Evolutionary conservation across 495 filamentous ascomycete genomes (phyloP), one percentile per base, ranked within the genome.

Genomic region (Thermochaetoides thermophila): DNA sequence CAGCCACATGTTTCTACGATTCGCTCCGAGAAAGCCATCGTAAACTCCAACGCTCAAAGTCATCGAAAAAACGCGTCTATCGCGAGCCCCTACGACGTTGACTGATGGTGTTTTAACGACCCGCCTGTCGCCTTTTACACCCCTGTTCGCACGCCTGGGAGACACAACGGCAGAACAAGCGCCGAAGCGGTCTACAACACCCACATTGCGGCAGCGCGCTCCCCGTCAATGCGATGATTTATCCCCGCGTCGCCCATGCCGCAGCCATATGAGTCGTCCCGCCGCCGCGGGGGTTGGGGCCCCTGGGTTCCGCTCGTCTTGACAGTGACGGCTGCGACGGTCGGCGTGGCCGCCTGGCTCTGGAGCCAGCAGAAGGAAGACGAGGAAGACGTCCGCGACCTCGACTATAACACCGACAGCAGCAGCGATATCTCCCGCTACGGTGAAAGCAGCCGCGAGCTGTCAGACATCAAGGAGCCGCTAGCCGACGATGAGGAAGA

Each of bases 241-340:
- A 39, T 43, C 35, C 36, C 26, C 35, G 39, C 33, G 31, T 39
- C 45, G 45, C 57, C 61, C 68, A 87, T 87, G 82, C 79, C 82
- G 50, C 77, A 70, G 51, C 74, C 74, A 32, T 78, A 79, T 66
- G 69, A 80, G 41, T 71, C 70, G 48, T 65, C 69, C 54, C 67
- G 72, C 47, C 65, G 73, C 45, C 76, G 82, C 45, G 69, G 77
- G 32, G 62, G 81, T 50, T 66, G 60, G 60, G 73, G 77, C 46
- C 84, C 86, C 58, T 93, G 84, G 82, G 68, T 87, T 34, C 85
- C 85, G 34, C 60, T 93, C 27, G 76, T 74, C 31, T 49, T 92
- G 38, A 93, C 85, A 25, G 74, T 87, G 22, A 84, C 84, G 31
- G 69, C 86, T 42, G 85, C 85, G 22, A 81, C 85, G 15, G 69